phyloP scores from a whole-genome alignment of 495 filamentous ascomycete species.

The Hypoxylon subgilvum region DNA sequence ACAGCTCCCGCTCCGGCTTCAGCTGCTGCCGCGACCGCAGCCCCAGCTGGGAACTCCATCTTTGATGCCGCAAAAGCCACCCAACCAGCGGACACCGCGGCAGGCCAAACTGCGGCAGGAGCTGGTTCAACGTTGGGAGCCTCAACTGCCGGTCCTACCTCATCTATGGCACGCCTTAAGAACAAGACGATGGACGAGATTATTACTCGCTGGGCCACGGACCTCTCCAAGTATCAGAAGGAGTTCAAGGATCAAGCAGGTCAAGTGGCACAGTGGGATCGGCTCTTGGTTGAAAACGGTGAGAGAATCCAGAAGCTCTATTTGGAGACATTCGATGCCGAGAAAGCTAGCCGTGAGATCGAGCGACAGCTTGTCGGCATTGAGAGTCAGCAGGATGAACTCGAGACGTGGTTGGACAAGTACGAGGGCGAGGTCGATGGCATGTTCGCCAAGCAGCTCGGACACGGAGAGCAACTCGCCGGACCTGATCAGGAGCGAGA shows the following conservation, averaged over 20 bases:
- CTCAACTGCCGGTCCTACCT: conserved; percentile 78
- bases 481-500: conserved; percentile 94
- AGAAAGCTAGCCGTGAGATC: conserved; percentile 86
- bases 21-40: conserved; percentile 20
- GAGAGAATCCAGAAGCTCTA: conserved; percentile 92
- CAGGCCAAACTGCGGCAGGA: conserved; percentile 36
- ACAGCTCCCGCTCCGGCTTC: conserved; percentile 16
- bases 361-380: conserved; percentile 87
- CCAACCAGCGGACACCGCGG: conserved; percentile 37
- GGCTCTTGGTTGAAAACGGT: conserved; percentile 85
- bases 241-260: conserved; percentile 89
- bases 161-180: conserved; percentile 86
- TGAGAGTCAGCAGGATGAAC: conserved; percentile 88
- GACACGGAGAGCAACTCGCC: conserved; percentile 70
- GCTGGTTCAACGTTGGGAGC: conserved; percentile 57
- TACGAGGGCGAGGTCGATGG: conserved; percentile 90
- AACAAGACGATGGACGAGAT: conserved; percentile 99
- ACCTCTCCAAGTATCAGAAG: conserved; percentile 92
- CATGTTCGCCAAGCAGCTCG: conserved; percentile 73
- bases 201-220: conserved; percentile 95
- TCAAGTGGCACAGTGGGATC: conserved; percentile 89
- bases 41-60: conserved; percentile 18
- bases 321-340: conserved; percentile 83
- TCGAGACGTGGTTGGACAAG: conserved; percentile 79
- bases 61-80: conserved; percentile 31